Evolutionary conservation across 129 eudicot species (phyloP).

Genomic region (Oenanthe sinensis): DNA sequence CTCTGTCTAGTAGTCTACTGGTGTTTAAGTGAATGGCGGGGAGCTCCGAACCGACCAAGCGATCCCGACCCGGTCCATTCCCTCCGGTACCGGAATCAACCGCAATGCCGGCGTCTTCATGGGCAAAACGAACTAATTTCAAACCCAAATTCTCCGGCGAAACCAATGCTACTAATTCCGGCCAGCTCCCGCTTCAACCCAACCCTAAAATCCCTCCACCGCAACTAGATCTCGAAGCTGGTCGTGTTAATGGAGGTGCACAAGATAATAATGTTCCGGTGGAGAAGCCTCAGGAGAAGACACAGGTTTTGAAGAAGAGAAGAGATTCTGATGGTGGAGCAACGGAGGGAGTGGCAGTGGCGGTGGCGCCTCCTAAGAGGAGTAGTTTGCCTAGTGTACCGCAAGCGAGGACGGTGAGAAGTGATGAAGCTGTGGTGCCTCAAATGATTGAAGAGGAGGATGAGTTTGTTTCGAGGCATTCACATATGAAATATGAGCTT

Average conservation of each 20-base stretch:
- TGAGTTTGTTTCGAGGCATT: conserved; percentile 51
- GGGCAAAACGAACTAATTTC: conserved; percentile 97
- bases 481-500: conserved; percentile 94
- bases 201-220: conserved; percentile 25
- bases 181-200: conserved; percentile 37
- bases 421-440: conserved; percentile 45
- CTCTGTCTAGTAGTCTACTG: neutral
- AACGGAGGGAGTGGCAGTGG: no score
- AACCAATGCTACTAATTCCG: conserved; percentile 71
- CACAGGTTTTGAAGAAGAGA: conserved; percentile 37
- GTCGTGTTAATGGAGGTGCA: conserved; percentile 49
- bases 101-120: conserved; percentile 82
- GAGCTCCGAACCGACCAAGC: conserved; percentile 63
- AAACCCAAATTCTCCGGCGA: conserved; percentile 97
- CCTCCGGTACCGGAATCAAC: conserved; percentile 55
- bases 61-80: conserved; percentile 53
- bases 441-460: conserved; percentile 61
- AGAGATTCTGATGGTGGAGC: conserved; percentile 46
- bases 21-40: conserved; percentile 23
- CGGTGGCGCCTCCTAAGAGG: conserved; percentile 20
- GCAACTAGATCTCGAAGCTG: conserved; percentile 44
- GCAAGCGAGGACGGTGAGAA: conserved; percentile 35
- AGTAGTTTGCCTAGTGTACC: conserved; percentile 8
- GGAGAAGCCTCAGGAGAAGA: neutral
- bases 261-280: conserved; percentile 15